Evolutionary conservation across 208 protist species (phyloP).

Genomic region (Endotrypanum monterogeii): DNA sequence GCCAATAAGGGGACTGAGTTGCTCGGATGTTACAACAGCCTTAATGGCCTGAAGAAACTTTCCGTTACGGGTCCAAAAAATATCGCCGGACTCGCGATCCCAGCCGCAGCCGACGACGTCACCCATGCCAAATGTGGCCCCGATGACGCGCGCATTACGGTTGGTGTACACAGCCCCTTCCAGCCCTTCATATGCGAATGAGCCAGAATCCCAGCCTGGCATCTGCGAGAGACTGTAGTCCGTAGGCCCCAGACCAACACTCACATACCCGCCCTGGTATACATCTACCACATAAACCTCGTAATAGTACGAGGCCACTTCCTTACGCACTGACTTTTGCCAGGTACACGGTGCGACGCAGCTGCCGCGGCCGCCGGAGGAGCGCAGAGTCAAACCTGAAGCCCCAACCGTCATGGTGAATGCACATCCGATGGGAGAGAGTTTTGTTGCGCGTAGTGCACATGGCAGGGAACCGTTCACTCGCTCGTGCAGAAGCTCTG

Average conservation of each 20-base stretch:
- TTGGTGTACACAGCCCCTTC: constrained; percentile 76
- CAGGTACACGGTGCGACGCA: constrained; percentile 71
- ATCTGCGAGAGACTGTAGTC: constrained; percentile 83
- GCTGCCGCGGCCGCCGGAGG: constrained; percentile 59
- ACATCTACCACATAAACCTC: constrained; percentile 86
- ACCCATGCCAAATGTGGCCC: constrained; percentile 67
- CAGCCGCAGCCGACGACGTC: constrained; percentile 91
- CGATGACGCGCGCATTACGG: constrained; percentile 45
- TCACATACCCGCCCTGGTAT: constrained; percentile 48
- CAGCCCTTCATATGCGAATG: constrained; percentile 72
- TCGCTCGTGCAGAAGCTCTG: constrained; percentile 27
- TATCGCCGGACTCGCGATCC: constrained; percentile 45
- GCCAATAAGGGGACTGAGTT: constrained; percentile 74
- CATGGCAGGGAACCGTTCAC: constrained; percentile 64
- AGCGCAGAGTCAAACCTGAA: constrained; percentile 55
- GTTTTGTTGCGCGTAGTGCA: constrained; percentile 40
- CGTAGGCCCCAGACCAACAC: constrained; percentile 74
- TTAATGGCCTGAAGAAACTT: constrained; percentile 46
- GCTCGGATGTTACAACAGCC: constrained; percentile 16
- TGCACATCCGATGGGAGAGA: constrained; percentile 41
- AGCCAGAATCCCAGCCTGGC: constrained; percentile 79
- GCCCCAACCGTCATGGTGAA: constrained; percentile 52
- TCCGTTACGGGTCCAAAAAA: constrained; percentile 91
- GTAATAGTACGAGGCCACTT: constrained; percentile 65
- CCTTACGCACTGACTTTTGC: constrained; percentile 16